Evolutionary conservation across 176 grass and related monocot genomes (phyloP), one percentile per base, ranked within the genome.

Genomic region (Musa beccarii): DNA sequence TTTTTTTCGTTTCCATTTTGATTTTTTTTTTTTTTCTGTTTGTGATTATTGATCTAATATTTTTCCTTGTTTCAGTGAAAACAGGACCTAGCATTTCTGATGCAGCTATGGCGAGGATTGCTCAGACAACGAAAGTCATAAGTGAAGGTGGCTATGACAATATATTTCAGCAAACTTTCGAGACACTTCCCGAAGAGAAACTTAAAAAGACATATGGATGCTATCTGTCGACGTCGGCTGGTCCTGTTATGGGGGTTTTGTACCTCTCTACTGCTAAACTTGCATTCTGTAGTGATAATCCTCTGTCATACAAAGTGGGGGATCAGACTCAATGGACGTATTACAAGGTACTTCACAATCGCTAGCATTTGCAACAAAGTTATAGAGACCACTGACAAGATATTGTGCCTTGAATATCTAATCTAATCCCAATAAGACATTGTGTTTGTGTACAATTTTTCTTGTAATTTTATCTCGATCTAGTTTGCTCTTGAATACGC

Each of bases 101-200:
- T 82, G 95, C 95, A 26, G 95, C 95, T 12, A 99, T 99, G 95
- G 85, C 88, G 56, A 89, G 91, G 80, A 59, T 99, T 76, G 89
- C 91, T 1, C 95, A 99, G 75, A 87, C 88, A 65, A 99, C 91
- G 21, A 99, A 99, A 91, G 91, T 89, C 74, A 89, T 99, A 76
- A 85, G 90, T 14, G 95, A 99, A 90, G 95, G 95, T 71, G 95
- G 95, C 74, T 99, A 99, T 65, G 95, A 99, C 12, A 99, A 99
- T 52, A 92, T 99, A 71, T 99, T 99, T 63, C 88, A 99, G 59
- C 90, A 99, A 59, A 94, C 88, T 21, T 99, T 99, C 68, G 88
- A 94, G 52, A 78, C 87, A 0, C 63, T 84, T 51, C 91, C 86
- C 11, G 91, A 87, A 1, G 95, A 99, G 80, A 94, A 99, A 78